Conservation (phyloP, 768 basidiomycete species). For the Russula earlei region DNA sequence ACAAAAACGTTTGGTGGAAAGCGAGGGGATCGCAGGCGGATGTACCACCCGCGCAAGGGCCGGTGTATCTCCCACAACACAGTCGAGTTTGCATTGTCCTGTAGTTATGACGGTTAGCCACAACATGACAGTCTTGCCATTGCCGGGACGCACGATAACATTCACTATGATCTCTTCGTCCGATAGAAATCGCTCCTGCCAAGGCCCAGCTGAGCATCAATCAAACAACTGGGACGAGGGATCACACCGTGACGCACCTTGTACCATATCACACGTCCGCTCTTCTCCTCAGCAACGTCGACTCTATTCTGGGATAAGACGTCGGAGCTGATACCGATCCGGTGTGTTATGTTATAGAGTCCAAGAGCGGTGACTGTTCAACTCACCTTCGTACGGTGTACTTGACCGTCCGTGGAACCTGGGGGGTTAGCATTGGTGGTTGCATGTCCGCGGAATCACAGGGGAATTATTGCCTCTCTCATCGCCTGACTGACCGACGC, state of each 20-base stretch:
- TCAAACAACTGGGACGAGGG: neutral
- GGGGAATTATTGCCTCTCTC: no score
- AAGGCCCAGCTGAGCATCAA: conserved; percentile 18
- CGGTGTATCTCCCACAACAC: conserved; percentile 71
- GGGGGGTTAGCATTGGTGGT: neutral
- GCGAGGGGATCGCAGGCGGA: conserved; percentile 59
- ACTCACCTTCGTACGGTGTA: conserved; percentile 12
- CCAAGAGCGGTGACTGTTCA: neutral
- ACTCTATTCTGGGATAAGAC: conserved; percentile 62
- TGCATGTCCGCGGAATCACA: neutral
- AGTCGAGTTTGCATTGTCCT: conserved; percentile 62
- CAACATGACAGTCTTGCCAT: neutral
- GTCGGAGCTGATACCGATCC: conserved; percentile 47
- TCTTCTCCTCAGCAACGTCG: conserved; percentile 49
- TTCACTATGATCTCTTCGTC: conserved; percentile 73
- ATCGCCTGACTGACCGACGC: no score
- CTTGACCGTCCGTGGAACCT: neutral
- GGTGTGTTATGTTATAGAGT: neutral
- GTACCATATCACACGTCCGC: conserved; percentile 58
- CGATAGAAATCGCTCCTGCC: conserved; percentile 61
- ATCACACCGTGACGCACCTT: conserved; percentile 49
- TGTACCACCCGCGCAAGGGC: conserved; percentile 79
- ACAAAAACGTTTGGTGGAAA: conserved; percentile 47
- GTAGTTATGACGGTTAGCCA: neutral
- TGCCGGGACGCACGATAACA: conserved; percentile 48